Base-by-base conservation (phyloP, 129 eudicot genomes). In the Chrysanthemum makinoi region DNA sequence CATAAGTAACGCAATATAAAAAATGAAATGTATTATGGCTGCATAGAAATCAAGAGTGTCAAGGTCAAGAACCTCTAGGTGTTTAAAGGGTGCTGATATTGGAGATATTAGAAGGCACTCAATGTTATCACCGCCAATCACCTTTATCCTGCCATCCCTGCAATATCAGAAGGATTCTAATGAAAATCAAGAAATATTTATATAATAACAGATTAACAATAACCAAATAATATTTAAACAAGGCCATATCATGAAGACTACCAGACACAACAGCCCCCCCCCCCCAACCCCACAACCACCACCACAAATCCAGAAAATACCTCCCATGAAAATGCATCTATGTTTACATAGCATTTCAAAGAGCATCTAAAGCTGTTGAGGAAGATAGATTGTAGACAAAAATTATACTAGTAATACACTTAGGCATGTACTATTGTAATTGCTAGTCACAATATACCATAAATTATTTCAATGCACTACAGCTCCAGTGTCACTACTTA, bases 141-240 rank as follows among this genome's bases (percentile, higher is more conserved):
- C 78, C 73, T 86, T 86, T 52, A 86, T 86, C 76, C 80, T 80
- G 14, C 91, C 91, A 75, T 86, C 91, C 75, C 89, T 85, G 77
- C 52, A 72, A 46, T 26, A 75, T 70, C 72, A 78, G 18, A 66
- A 49, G n/a, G 46, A 5, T 39, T 39, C 46, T 39, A 69, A 72
- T 3, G 46, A 9, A 7, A 62, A 78, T 61, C 65, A 66, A 68
- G 60, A 70, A 47, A 44, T 13, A 50, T 20, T 57, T 35, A 46
- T 48, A 68, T 60, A 14, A 35, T 65, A 50, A 64, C 6, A 74
- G 17, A 5, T 56, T 54, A 54, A 47, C 67, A 56, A 22, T 52
- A 51, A 24, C 28, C 14, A 16, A 24, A 9, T 56, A 18, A 26
- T 9, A 43, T 75, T 2, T 30, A 17, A 64, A 74, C 7, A 33